Percentiles rank a stretch among this genome's conserved stretches.
Conservation (phyloP, 371 early-diverging fungal species). For the Furculomyces boomerangus region DNA sequence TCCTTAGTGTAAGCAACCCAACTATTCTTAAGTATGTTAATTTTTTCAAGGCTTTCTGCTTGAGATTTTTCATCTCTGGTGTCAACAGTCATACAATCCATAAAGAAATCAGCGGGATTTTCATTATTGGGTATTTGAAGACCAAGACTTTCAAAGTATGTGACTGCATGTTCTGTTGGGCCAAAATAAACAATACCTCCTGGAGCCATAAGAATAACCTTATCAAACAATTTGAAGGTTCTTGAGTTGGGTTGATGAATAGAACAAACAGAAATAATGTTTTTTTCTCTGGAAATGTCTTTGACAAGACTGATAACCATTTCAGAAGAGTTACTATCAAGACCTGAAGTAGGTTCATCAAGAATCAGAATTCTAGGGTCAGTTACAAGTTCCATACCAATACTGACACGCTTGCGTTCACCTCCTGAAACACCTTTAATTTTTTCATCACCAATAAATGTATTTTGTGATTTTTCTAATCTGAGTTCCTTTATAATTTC, state of each 20-base stretch:
- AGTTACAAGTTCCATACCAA: slow-evolving; percentile 72
- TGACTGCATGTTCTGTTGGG: slow-evolving; percentile 35
- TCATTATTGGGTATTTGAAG: slow-evolving; percentile 47
- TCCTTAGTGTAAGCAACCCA: background rate
- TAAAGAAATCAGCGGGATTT: slow-evolving; percentile 50
- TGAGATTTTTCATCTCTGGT: slow-evolving; percentile 6
- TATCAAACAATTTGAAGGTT: slow-evolving; percentile 59
- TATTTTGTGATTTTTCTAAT: slow-evolving; percentile 55
- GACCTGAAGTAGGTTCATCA: slow-evolving; percentile 76
- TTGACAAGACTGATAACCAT: slow-evolving; percentile 35
- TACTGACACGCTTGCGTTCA: slow-evolving; percentile 69
- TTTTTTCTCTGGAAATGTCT: slow-evolving; percentile 32
- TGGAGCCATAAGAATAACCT: slow-evolving; percentile 42
- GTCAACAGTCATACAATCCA: slow-evolving; percentile 25
- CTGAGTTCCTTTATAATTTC: slow-evolving; percentile 61
- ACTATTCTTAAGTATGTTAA: slow-evolving; percentile 19
- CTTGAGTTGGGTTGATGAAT: slow-evolving; percentile 45
- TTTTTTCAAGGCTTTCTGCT: slow-evolving; percentile 8
- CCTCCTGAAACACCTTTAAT: slow-evolving; percentile 72
- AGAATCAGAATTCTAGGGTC: slow-evolving; percentile 51
- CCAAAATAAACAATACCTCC: slow-evolving; percentile 62
- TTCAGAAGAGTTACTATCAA: slow-evolving; percentile 75
- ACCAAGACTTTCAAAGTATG: slow-evolving; percentile 46
- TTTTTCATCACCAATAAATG: slow-evolving; percentile 65
- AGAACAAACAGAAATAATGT: slow-evolving; percentile 43